A percentile compares a stretch with the other conserved stretches of the same genome.
These are phyloP conservation scores for Cladosporium halotolerans DNA, from an alignment of 2,329 filamentous ascomycete species.

Conservation along the genomic window DNA sequence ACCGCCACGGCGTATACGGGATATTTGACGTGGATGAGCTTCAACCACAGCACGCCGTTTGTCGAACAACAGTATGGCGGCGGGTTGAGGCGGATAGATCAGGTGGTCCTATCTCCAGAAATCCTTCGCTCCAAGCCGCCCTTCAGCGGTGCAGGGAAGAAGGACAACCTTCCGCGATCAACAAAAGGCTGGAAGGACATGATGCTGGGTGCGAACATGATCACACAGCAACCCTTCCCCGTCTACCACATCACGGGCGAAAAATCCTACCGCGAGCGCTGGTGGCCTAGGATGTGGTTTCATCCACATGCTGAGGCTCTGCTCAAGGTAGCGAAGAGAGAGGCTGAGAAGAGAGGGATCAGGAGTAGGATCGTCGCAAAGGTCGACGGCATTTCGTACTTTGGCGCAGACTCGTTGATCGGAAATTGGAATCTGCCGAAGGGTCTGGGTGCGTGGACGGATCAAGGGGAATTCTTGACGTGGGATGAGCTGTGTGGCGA, in stretches of 20 bases:
- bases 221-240: slow-evolving; percentile 16
- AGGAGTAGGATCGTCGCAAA: not conserved
- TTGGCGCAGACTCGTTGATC: not conserved
- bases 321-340: slow-evolving; percentile 10
- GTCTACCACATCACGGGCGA: slow-evolving; percentile 21
- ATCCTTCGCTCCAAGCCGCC: slow-evolving; percentile 13
- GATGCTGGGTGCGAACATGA: slow-evolving; percentile 18
- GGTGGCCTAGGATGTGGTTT: slow-evolving; percentile 24
- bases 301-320: slow-evolving; percentile 16
- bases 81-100: slow-evolving; percentile 12
- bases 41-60: slow-evolving; percentile 15
- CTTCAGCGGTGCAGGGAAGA: slow-evolving; percentile 5
- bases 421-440: not conserved
- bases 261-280: slow-evolving; percentile 16
- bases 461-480: slow-evolving; percentile 14
- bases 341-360: not conserved
- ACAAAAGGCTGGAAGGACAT: slow-evolving; percentile 16
- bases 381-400: not conserved
- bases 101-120: slow-evolving; percentile 14
- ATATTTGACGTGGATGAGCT: slow-evolving; percentile 20
- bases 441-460: slow-evolving; percentile 17
- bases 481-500: slow-evolving; percentile 16
- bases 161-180: not conserved
- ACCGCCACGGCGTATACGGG: slow-evolving; percentile 17
- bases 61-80: not conserved